phyloP scores from a whole-genome alignment of 495 filamentous ascomycete genomes.

The Endocarpon pusillum region DNA sequence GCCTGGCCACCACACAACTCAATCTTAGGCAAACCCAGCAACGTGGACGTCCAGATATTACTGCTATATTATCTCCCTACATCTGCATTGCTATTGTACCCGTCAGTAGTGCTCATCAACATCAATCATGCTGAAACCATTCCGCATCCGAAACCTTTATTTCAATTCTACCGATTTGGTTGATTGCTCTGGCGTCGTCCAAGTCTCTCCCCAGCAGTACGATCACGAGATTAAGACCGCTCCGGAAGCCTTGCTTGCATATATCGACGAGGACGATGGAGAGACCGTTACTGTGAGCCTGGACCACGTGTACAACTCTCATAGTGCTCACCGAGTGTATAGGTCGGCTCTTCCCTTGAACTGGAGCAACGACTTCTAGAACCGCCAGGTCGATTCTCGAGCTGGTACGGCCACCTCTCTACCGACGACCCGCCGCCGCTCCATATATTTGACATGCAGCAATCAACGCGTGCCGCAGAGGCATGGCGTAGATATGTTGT shows the following conservation, averaged over 20 bases:
- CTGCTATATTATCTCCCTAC: no score
- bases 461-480: constrained; percentile 12
- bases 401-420: not conserved
- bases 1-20: no score
- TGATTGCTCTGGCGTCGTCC: constrained; percentile 17
- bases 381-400: constrained; percentile 9
- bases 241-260: constrained; percentile 33
- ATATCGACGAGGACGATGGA: constrained; percentile 37
- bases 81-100: no score
- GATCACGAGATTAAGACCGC: constrained; percentile 28
- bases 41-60: no score
- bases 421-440: constrained; percentile 14
- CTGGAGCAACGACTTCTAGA: constrained; percentile 34
- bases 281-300: constrained; percentile 35
- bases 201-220: constrained; percentile 28
- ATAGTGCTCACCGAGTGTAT: constrained; percentile 8
- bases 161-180: no score
- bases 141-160: not conserved
- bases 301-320: not conserved
- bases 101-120: no score
- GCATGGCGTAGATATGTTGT: no score
- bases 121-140: constrained; percentile 1
- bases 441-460: constrained; percentile 32
- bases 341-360: constrained; percentile 35
- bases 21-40: no score